Evolutionary conservation across 176 grass and related monocot species (phyloP), one percentile per base, ranked within the genome.

Genomic region (Paspalum vaginatum): DNA sequence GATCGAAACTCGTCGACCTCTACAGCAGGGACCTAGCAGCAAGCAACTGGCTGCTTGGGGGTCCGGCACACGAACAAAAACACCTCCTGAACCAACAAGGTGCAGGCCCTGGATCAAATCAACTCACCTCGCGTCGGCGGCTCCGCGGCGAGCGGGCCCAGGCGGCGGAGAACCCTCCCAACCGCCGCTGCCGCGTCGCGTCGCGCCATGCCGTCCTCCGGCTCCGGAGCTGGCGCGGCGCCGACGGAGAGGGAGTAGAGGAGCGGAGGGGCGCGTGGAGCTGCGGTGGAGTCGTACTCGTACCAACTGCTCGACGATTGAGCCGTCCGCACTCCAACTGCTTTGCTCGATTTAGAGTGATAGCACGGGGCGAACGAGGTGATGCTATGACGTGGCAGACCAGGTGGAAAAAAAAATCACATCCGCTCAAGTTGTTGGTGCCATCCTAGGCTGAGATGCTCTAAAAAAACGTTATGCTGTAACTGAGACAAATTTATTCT

Each of bases 121-220:
- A 32, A 70, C 3, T 76, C 62, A 84, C 81, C 81, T 84, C 81
- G 81, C 39, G 40, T 26, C 22, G 49, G 39, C 39, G 72, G 4
- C 25, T 84, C 72, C 18, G 22, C 17, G 4, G 51, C 48, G 41
- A 76, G 39, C 10, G 61, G 40, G 9, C 61, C 61, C 48, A 84
- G 72, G 39, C 72, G 50, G 50, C 81, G 72, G 16, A 84, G 61
- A 53, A 84, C 72, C 48, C 71, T 53, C 48, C 51, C 32, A 2
- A 3, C 63, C 13, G 77, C 77, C 38, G 78, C 64, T 27, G 68
- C 68, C 68, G 68, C 46, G 24, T 14, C 59, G 24, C 81, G 72
- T 40, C 72, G 42, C 40, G 81, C 22, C 81, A 84, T 84, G 9
- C 9, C 3, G 8, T 9, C 11, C 65, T 38, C 54, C 55, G 16